Percentiles rank a stretch among this genome's conserved stretches.
Evolutionary conservation across 1,284 basidiomycete genomes (phyloP).

Genomic region (Malassezia sp.): DNA sequence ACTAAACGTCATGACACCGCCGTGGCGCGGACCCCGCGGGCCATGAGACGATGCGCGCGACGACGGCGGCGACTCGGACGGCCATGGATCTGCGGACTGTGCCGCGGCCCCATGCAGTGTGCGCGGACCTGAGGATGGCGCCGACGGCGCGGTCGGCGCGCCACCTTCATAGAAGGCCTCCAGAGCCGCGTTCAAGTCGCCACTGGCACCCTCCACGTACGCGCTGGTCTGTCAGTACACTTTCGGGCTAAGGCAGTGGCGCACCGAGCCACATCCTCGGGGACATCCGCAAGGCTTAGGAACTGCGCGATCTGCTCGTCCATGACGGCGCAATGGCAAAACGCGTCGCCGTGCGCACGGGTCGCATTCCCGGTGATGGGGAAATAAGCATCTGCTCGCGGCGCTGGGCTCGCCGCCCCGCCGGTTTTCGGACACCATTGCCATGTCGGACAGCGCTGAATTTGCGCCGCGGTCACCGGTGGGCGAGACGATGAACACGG

Average conservation of each 20-base stretch:
- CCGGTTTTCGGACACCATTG: not conserved
- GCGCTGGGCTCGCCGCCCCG: too few species aligned
- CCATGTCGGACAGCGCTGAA: slow-evolving; percentile 3
- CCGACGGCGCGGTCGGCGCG: slow-evolving; percentile 12
- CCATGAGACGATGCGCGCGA: too few species aligned
- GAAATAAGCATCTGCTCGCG: slow-evolving; percentile 2
- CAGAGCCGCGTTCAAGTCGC: slow-evolving; percentile 47
- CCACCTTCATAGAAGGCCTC: slow-evolving; percentile 45
- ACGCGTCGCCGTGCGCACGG: slow-evolving; percentile 9
- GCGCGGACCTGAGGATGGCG: slow-evolving; percentile 29
- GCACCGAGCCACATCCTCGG: slow-evolving; percentile 38
- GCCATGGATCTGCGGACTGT: slow-evolving; percentile 1
- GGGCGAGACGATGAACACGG: slow-evolving; percentile 30
- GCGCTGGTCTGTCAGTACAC: slow-evolving; percentile 22
- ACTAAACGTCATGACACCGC: slow-evolving; percentile 47
- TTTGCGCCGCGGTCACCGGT: slow-evolving; percentile 20
- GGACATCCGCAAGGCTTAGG: slow-evolving; percentile 43
- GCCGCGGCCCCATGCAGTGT: slow-evolving; percentile 45
- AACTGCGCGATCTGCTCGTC: slow-evolving; percentile 35
- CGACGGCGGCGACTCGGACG: slow-evolving; percentile 1
- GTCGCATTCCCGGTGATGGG: slow-evolving; percentile 1
- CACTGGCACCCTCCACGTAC: slow-evolving; percentile 45
- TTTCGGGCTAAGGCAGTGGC: slow-evolving; percentile 1
- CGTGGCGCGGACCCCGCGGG: slow-evolving; percentile 3
- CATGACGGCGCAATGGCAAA: slow-evolving; percentile 23